Percentiles rank a stretch among this genome's conserved stretches.
Evolutionary conservation across 176 grass and related monocot species (phyloP).

Genomic region (Canna indica): DNA sequence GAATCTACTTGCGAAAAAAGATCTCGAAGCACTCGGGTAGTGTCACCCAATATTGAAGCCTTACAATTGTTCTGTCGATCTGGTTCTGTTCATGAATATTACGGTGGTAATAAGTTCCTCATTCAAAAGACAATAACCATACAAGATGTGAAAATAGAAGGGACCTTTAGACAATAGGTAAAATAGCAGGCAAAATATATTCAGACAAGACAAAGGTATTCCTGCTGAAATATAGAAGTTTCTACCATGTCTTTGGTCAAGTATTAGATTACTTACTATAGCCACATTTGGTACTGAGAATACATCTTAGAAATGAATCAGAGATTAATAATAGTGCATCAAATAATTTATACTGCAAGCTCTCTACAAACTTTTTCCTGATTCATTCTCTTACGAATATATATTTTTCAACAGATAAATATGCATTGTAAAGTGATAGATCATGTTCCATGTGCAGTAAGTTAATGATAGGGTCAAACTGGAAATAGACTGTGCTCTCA

Average conservation of each 20-base stretch:
- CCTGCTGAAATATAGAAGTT: background rate
- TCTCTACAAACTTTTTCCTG: background rate
- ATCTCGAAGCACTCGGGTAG: constrained; percentile 45
- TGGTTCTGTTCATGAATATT: constrained; percentile 35
- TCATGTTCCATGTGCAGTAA: too few species aligned
- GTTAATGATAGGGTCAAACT: too few species aligned
- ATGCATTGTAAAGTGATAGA: background rate
- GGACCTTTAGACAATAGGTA: background rate
- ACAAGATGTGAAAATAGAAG: background rate
- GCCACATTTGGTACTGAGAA: too few species aligned
- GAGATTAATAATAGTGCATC: too few species aligned
- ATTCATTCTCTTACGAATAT: background rate
- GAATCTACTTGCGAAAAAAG: constrained; percentile 49
- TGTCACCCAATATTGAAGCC: constrained; percentile 54
- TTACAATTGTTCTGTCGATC: constrained; percentile 60
- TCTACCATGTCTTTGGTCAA: background rate
- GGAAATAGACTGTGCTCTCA: background rate
- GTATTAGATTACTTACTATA: too few species aligned
- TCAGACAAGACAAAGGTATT: background rate
- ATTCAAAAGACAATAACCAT: background rate
- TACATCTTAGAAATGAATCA: too few species aligned
- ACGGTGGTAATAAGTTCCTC: background rate
- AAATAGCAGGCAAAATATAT: background rate
- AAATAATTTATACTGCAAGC: background rate
- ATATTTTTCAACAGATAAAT: background rate